Evolutionary conservation across 495 filamentous ascomycete genomes (phyloP).

Genomic region (Staphylotrichum longicolle): DNA sequence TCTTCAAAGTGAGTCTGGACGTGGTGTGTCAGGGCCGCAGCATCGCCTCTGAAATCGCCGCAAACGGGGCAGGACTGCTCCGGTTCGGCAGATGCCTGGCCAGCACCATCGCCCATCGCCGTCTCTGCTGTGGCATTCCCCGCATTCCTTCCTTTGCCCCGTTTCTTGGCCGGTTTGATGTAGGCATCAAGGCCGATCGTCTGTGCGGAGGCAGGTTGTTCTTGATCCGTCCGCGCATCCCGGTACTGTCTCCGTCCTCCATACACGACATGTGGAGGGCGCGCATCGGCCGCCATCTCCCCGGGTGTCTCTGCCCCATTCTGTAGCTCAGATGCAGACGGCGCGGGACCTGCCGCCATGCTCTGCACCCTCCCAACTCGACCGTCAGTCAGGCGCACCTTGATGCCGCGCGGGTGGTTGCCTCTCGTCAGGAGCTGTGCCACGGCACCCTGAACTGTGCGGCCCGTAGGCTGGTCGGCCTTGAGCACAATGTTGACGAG

Average conservation of each 20-base stretch:
- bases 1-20: conserved; percentile 54
- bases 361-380: conserved; percentile 66
- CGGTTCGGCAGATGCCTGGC: neutral
- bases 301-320: neutral
- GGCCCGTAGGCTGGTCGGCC: conserved; percentile 66
- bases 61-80: conserved; percentile 57
- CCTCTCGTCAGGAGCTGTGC: conserved; percentile 63
- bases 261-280: neutral
- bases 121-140: conserved; percentile 13
- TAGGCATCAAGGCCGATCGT: conserved; percentile 44
- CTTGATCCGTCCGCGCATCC: conserved; percentile 11
- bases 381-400: conserved; percentile 66
- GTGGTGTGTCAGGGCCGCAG: conserved; percentile 56
- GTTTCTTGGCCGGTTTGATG: conserved; percentile 44
- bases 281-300: conserved; percentile 16
- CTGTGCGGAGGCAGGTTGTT: conserved; percentile 19
- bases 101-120: neutral
- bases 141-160: conserved; percentile 31
- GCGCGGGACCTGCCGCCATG: conserved; percentile 37
- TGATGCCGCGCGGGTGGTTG: conserved; percentile 72
- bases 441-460: conserved; percentile 60
- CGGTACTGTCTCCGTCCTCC: conserved; percentile 12
- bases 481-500: conserved; percentile 68
- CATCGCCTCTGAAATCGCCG: conserved; percentile 58
- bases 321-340: neutral